phyloP scores from a whole-genome alignment of 768 basidiomycete genomes.

The Baorangia bicolor region DNA sequence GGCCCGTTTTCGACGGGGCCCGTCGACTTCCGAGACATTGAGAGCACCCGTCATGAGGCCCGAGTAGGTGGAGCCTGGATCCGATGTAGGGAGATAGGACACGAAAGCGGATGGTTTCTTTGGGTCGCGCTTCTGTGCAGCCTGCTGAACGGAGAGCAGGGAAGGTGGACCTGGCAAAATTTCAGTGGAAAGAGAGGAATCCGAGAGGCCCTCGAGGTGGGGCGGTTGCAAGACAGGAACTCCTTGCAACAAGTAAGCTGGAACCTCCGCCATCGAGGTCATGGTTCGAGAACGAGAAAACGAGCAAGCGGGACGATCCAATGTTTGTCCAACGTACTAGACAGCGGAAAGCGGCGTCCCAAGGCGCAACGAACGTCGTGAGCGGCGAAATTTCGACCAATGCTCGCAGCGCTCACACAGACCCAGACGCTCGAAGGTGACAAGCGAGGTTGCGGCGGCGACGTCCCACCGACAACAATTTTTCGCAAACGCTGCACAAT shows the following conservation, averaged over 20 bases:
- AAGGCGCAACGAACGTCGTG: constrained; percentile 23
- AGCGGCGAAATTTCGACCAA: constrained; percentile 19
- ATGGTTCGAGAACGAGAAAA: constrained; percentile 42
- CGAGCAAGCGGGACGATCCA: constrained; percentile 17
- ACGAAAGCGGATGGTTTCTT: constrained; percentile 67
- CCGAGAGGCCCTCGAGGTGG: constrained; percentile 69
- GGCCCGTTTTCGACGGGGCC: constrained; percentile 68
- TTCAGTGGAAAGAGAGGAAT: constrained; percentile 82
- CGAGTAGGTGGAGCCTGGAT: constrained; percentile 88
- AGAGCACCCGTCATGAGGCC: constrained; percentile 69
- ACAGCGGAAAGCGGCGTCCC: constrained; percentile 17
- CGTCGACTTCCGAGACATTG: constrained; percentile 55
- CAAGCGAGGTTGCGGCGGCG: constrained; percentile 25
- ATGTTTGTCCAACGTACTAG: constrained; percentile 18
- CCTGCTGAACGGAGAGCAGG: constrained; percentile 66
- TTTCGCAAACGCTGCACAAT: constrained; percentile 17
- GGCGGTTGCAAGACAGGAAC: constrained; percentile 73
- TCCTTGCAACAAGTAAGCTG: constrained; percentile 71
- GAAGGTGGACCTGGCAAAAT: constrained; percentile 88
- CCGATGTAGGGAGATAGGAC: constrained; percentile 81
- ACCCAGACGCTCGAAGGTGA: constrained; percentile 15
- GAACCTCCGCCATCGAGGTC: constrained; percentile 69
- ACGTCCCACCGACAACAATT: constrained; percentile 25
- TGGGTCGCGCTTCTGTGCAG: constrained; percentile 73
- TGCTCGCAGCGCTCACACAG: constrained; percentile 20